Evolutionary conservation across 2,329 filamentous ascomycete genomes (phyloP), one percentile per base, ranked within the genome.

Genomic region (Beauveria medogensis): DNA sequence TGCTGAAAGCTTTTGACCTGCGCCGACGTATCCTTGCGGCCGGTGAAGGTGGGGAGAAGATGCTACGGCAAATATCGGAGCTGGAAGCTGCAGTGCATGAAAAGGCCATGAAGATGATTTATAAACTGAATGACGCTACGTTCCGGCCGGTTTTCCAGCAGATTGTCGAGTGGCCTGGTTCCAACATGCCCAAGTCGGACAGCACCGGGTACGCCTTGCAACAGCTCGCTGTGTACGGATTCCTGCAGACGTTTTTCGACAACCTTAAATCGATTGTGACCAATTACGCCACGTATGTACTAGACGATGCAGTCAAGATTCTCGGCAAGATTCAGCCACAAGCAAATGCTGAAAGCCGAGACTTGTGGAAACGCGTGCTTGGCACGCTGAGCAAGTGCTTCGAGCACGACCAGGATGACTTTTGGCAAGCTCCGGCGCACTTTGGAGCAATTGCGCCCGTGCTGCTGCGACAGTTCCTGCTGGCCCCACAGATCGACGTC

Each of bases 211-310:
- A 79, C 64, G 74, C 80, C 3, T 75, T 86, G 53, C 85, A 92
- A 20, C 82, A 88, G 48, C 87, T 88, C 64, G 91, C 87, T 63
- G 82, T 96, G 65, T 97, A 92, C 77, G 84, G 85, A 56, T 96
- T 97, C 78, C 78, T 95, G 48, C 77, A 85, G 43, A 77, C 82
- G 16, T 92, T 97, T 75, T 96, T 96, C 69, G 85, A 87, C 62
- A 89, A 85, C 65, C 86, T 97, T 64, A 94, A 94, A 81, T 94
- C 91, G 8, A 93, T 97, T 61, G 92, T 97, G 62, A 97, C 94
- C 10, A 89, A 87, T 73, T 99, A 99, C 72, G 88, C 91, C 2
- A 88, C 87, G 63, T 96, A 96, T 70, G 78, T 96, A 30, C 75
- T 96, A 62, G 91, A 96, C 46, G 87, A 86, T 65, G 85, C 87